Conservation (phyloP, 352 stramenopile genomes). For the Phytophthora tentaculata region DNA sequence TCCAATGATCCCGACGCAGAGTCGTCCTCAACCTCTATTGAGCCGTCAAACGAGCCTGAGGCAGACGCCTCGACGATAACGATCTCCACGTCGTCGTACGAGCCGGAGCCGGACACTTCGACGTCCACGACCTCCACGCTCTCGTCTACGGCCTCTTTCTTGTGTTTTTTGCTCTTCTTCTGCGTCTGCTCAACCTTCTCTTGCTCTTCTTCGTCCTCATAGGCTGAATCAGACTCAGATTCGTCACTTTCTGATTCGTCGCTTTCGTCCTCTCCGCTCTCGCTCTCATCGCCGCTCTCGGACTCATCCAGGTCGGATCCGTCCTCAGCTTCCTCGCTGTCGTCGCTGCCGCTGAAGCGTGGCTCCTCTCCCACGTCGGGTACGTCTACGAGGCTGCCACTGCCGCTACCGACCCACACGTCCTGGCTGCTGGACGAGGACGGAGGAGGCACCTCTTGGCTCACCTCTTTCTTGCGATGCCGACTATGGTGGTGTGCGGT, state of each 20-base stretch:
- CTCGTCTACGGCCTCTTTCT: conserved; percentile 23
- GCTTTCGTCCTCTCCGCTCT: conserved; percentile 6
- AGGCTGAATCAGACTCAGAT: conserved; percentile 10
- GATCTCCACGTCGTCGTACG: conserved; percentile 26
- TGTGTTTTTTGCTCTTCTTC: conserved; percentile 31
- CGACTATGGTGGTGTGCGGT: conserved; percentile 23
- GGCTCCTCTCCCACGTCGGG: conserved; percentile 18
- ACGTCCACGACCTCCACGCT: conserved; percentile 1
- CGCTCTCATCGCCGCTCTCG: conserved; percentile 6
- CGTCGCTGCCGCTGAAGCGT: conserved; percentile 34
- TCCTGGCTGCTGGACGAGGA: conserved; percentile 8
- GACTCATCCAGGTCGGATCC: conserved; percentile 14
- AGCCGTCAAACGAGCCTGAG: conserved; percentile 26
- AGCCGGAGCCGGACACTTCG: conserved; percentile 12
- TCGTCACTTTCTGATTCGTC: conserved; percentile 25
- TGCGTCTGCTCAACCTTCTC: conserved; percentile 14
- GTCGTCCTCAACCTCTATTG: conserved; percentile 19
- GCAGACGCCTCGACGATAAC: conserved; percentile 26
- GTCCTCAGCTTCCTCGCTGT: conserved; percentile 21
- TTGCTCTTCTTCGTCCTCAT: conserved; percentile 13
- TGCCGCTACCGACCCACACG: conserved; percentile 22
- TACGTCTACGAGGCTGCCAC: conserved; percentile 12
- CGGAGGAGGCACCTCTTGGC: conserved; percentile 1
- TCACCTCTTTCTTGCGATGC: conserved; percentile 24
- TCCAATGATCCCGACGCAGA: conserved; percentile 32